Base-by-base conservation (phyloP, 805 yeast genomes). In the Yamadazyma olivae region DNA sequence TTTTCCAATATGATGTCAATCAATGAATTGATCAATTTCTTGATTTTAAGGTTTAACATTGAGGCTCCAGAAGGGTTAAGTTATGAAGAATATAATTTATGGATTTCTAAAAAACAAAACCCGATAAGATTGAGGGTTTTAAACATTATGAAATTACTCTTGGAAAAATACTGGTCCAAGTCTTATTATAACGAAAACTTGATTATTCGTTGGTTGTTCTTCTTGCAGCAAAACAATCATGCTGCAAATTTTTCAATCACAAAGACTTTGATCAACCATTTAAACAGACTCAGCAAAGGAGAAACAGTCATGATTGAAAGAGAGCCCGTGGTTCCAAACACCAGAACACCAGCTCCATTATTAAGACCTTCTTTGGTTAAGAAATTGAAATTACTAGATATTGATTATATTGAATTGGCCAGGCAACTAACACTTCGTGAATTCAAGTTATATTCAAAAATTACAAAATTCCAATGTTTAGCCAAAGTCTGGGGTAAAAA, bases 51-150 rank as follows among this genome's bases (percentile, higher is more conserved):
- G 37, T 91, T 81, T 58, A 72, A 79, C 37, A 60, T 77, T 12
- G 77, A 76, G 43, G 93, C 96, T 16, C 96, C 96, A 0, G 96
- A 86, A 50, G 95, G 95, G 0, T 61, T 91, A 41, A 77, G 85
- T 40, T 85, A 79, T 51, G 95, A 83, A 43, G 95, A 87, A 50
- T 86, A 84, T 55, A 76, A 78, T 30, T 59, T 71, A 7, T 88
- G 96, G 96, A 69, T 79, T 7, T 77, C 78, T 27, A 75, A 74
- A 51, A 86, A 86, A 50, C 77, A 81, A 40, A 68, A 66, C 39
- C 87, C 86, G 1, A 80, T 83, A 21, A 75, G 88, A 36, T 49
- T 73, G 17, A 70, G 86, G 39, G 84, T 84, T 7, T 67, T 84
- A 40, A 77, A 77, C 41, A 69, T 83, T 17, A 74, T 89, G 77